Percentiles rank a stretch among this genome's conserved stretches.
Evolutionary conservation across 108 stramenopile genomes (phyloP).

Genomic region (Stephanodiscus minutulus): DNA sequence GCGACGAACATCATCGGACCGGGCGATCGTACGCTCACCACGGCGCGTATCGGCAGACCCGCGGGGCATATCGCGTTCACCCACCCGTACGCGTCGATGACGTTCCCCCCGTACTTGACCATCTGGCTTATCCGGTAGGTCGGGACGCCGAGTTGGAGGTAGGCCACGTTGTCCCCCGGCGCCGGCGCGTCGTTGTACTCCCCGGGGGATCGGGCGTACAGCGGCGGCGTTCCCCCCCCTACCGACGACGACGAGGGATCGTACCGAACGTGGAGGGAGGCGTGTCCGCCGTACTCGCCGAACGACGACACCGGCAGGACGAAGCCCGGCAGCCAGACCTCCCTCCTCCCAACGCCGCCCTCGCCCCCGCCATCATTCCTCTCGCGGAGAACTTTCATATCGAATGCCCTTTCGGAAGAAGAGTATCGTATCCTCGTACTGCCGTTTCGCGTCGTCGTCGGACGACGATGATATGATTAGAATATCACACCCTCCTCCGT

Average conservation of each 20-base stretch:
- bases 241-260: slow-evolving; percentile 38
- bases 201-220: slow-evolving; percentile 60
- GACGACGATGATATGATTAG: no score
- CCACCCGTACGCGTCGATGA: slow-evolving; percentile 82
- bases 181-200: slow-evolving; percentile 56
- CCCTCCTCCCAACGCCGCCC: slow-evolving; percentile 6
- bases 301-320: slow-evolving; percentile 78
- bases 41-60: slow-evolving; percentile 79
- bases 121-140: slow-evolving; percentile 83
- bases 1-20: slow-evolving; percentile 90
- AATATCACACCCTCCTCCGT: no score
- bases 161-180: slow-evolving; percentile 81
- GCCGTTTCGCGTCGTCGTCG: no score
- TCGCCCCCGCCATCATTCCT: slow-evolving; percentile 28
- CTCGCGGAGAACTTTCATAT: no score
- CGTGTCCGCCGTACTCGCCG: slow-evolving; percentile 78
- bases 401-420: no score
- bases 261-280: slow-evolving; percentile 73
- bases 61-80: slow-evolving; percentile 81
- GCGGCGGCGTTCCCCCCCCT: no score
- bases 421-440: no score
- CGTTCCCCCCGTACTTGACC: slow-evolving; percentile 76
- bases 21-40: slow-evolving; percentile 69
- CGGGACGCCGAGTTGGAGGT: slow-evolving; percentile 80
- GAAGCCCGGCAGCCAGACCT: slow-evolving; percentile 54